These are phyloP conservation scores for Scheffersomyces ergatensis DNA, from an alignment of 805 yeast genomes.

Conservation along the genomic window DNA sequence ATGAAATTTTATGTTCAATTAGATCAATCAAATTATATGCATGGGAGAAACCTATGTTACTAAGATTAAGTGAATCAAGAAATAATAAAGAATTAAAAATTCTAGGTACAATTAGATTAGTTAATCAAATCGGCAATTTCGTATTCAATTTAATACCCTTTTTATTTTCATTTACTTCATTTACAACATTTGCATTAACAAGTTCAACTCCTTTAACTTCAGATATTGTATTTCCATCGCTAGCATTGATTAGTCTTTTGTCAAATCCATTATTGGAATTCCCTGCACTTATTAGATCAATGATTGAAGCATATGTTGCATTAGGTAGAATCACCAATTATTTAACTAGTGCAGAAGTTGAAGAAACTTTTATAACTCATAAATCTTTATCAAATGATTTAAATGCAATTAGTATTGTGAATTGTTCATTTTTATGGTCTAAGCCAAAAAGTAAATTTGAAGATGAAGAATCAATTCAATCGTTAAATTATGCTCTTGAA, in stretches of 20 bases:
- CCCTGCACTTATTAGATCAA: conserved; percentile 54
- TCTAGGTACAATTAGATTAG: conserved; percentile 46
- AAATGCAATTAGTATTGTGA: conserved; percentile 39
- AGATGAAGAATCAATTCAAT: conserved; percentile 18
- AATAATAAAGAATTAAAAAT: conserved; percentile 57
- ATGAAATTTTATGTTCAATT: conserved; percentile 58
- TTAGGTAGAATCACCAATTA: conserved; percentile 52
- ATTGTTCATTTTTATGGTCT: conserved; percentile 56
- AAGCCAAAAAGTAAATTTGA: conserved; percentile 14
- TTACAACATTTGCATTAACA: conserved; percentile 50
- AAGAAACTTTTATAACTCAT: conserved; percentile 22
- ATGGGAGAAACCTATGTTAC: conserved; percentile 66
- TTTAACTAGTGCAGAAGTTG: conserved; percentile 46
- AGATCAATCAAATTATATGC: conserved; percentile 67
- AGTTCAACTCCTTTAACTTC: conserved; percentile 55
- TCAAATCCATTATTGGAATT: conserved; percentile 58
- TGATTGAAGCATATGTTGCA: conserved; percentile 61
- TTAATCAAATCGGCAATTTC: conserved; percentile 43
- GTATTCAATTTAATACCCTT: conserved; percentile 67
- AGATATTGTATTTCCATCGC: conserved; percentile 67
- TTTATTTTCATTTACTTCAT: conserved; percentile 60
- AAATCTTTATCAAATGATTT: conserved; percentile 17
- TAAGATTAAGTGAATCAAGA: conserved; percentile 50
- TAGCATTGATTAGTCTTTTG: conserved; percentile 57
- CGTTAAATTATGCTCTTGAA: conserved; percentile 34